These are phyloP conservation scores for Aspergillus wentii DNA, from an alignment of 495 filamentous ascomycete genomes.

Conservation along the genomic window DNA sequence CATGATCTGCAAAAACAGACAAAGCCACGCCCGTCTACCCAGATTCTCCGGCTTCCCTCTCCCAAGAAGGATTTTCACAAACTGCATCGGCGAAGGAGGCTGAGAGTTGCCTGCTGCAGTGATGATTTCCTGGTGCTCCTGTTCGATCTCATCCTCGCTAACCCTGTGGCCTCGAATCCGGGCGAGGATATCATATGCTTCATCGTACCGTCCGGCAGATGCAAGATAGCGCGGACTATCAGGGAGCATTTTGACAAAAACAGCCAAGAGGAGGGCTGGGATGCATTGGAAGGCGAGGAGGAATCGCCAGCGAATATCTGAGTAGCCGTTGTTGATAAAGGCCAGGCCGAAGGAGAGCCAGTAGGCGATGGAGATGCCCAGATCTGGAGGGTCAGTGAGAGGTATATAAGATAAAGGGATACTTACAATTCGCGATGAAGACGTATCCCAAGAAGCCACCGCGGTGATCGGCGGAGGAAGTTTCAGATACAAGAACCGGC, in stretches of 20 bases:
- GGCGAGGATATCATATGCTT: constrained; percentile 29
- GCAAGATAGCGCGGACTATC: constrained; percentile 37
- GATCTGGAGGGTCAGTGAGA: constrained; percentile 31
- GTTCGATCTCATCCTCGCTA: constrained; percentile 23
- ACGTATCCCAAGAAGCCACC: constrained; percentile 45
- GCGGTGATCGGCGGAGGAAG: constrained; percentile 39
- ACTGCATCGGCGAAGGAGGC: constrained; percentile 32
- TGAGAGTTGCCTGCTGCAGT: constrained; percentile 24
- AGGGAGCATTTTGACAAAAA: constrained; percentile 44
- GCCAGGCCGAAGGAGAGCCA: constrained; percentile 58
- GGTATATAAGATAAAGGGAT: neutral
- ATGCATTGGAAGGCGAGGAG: constrained; percentile 50
- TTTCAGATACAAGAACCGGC: constrained; percentile 48
- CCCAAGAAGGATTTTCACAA: constrained; percentile 30
- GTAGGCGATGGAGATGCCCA: constrained; percentile 58
- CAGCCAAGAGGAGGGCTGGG: constrained; percentile 46
- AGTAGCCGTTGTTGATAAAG: constrained; percentile 45
- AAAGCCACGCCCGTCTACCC: constrained; percentile 42
- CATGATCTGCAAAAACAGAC: constrained; percentile 52
- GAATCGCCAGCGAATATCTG: constrained; percentile 50
- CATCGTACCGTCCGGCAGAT: constrained; percentile 31
- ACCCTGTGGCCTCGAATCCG: constrained; percentile 16
- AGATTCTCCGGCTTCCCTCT: constrained; percentile 26
- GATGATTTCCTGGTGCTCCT: constrained; percentile 37
- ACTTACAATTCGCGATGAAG: constrained; percentile 49